These are phyloP conservation scores for Geotrichum cucujoidarum DNA, from an alignment of 1,139 yeast species.

Conservation along the genomic window DNA sequence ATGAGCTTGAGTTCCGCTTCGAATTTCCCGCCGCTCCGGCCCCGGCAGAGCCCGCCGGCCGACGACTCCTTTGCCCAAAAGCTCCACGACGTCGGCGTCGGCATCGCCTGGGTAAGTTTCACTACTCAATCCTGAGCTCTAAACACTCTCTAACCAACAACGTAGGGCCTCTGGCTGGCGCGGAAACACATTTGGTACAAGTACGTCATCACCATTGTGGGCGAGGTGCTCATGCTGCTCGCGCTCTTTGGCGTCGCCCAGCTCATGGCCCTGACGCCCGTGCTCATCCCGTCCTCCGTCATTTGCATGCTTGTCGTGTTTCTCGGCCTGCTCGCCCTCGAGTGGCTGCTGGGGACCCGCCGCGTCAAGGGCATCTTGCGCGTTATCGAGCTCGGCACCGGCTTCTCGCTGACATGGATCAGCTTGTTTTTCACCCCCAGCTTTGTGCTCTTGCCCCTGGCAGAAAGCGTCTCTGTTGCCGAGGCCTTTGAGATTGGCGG, in stretches of 20 bases:
- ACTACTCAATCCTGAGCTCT: not conserved
- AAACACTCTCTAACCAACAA: not conserved
- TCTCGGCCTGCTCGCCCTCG: conserved; percentile 42
- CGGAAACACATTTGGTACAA: conserved; percentile 7
- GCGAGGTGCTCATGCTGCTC: conserved; percentile 32
- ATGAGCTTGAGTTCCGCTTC: too few species aligned
- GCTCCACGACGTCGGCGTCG: conserved; percentile 1
- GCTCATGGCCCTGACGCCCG: conserved; percentile 47
- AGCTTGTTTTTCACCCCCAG: conserved; percentile 75
- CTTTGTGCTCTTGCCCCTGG: conserved; percentile 63
- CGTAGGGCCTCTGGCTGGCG: conserved; percentile 16
- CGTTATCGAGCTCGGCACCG: conserved; percentile 58
- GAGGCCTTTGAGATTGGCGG: conserved; percentile 74
- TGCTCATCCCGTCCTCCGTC: conserved; percentile 70
- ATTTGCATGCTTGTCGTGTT: conserved; percentile 66
- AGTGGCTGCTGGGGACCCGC: conserved; percentile 38
- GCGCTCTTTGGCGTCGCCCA: conserved; percentile 62
- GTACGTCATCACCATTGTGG: conserved; percentile 12
- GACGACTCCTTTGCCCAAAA: not conserved
- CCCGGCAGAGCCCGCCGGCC: not conserved
- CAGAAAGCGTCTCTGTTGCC: conserved; percentile 55
- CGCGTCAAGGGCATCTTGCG: conserved; percentile 42
- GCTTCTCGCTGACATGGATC: conserved; percentile 71
- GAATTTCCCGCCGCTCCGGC: not conserved
- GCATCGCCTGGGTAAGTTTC: conserved; percentile 6